A percentile compares a stretch with the other conserved stretches of the same genome.
Conservation (phyloP, 768 basidiomycete species). For the Lentinula lateritia region DNA sequence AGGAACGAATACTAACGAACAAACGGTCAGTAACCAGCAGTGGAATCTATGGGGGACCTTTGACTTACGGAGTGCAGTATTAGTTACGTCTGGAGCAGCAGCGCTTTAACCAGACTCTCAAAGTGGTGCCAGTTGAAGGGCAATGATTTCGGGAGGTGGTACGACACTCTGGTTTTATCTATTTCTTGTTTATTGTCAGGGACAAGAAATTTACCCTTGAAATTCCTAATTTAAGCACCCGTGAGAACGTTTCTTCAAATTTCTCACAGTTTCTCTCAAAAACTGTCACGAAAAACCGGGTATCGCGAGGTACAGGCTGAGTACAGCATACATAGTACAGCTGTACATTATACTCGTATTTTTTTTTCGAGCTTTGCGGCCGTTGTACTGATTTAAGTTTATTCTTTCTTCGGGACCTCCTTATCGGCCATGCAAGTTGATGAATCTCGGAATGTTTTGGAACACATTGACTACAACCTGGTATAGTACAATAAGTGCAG, state of each 20-base stretch:
- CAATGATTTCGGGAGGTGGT: not conserved
- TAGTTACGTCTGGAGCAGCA: not conserved
- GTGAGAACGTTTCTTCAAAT: not conserved
- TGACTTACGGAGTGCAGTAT: not conserved
- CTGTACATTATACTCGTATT: not conserved
- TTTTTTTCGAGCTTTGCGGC: not conserved
- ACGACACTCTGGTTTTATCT: not conserved
- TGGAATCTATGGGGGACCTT: not conserved
- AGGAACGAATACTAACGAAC: not conserved
- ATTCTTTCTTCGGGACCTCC: not conserved
- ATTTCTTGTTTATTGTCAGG: not conserved
- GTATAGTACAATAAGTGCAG: not conserved
- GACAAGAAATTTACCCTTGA: not conserved
- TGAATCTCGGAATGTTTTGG: not conserved
- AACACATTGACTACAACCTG: not conserved
- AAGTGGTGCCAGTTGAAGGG: not conserved
- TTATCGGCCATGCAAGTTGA: not conserved
- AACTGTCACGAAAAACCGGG: not conserved
- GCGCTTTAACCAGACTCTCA: not conserved
- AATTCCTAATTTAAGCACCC: not conserved
- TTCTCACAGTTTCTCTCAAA: not conserved
- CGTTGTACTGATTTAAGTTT: not conserved
- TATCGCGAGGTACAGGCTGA: not conserved
- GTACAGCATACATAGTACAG: too few species aligned
- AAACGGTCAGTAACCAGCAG: not conserved